Conservation (phyloP, 495 filamentous ascomycete species). For the Podospora australis region DNA sequence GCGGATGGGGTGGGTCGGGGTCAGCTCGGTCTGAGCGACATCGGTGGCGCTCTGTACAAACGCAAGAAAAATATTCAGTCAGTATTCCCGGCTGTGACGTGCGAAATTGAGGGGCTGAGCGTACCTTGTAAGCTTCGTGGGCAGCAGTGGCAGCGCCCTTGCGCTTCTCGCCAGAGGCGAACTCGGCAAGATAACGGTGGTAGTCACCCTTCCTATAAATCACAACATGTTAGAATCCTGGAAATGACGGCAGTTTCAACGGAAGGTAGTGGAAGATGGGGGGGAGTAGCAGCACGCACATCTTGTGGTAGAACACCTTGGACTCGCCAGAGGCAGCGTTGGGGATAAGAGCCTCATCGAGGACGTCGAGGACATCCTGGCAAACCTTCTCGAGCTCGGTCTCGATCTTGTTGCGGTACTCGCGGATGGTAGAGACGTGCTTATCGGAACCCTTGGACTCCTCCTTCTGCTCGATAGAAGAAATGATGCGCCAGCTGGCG, state of each 20-base stretch:
- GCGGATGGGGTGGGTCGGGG: constrained; percentile 97
- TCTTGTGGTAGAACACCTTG: constrained; percentile 99
- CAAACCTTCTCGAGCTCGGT: constrained; percentile 98
- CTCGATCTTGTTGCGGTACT: constrained; percentile 99
- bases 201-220: constrained; percentile 93
- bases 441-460: constrained; percentile 97
- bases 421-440: constrained; percentile 93
- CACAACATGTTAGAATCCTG: constrained; percentile 21
- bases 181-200: constrained; percentile 98
- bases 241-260: background rate
- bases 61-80: background rate
- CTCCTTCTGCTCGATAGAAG: constrained; percentile 99
- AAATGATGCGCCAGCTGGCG: constrained; percentile 99
- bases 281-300: constrained; percentile 50
- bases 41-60: constrained; percentile 61
- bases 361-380: constrained; percentile 94
- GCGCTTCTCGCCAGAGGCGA: constrained; percentile 94
- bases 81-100: background rate
- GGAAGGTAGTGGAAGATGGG: background rate
- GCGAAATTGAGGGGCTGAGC: background rate
- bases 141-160: constrained; percentile 95
- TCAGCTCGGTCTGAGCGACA: constrained; percentile 95
- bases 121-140: constrained; percentile 94
- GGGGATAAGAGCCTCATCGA: constrained; percentile 93
- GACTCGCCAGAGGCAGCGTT: constrained; percentile 96